Evolutionary conservation across 805 yeast genomes (phyloP).

Genomic region (Lachancea dasiensis): DNA sequence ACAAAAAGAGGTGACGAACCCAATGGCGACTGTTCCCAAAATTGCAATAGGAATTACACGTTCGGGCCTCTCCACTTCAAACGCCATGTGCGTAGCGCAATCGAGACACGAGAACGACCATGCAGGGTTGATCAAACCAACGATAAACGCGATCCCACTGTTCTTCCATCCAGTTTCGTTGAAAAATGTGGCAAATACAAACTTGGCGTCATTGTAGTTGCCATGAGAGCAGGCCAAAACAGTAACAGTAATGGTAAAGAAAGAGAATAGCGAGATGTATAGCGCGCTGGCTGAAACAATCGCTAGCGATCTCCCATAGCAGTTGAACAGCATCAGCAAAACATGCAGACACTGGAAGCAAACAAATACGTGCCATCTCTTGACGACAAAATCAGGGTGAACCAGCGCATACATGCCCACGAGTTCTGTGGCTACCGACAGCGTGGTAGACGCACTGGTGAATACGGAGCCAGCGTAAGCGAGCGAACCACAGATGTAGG

Average conservation of each 20-base stretch:
- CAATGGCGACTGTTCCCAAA: conserved; percentile 61
- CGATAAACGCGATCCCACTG: conserved; percentile 55
- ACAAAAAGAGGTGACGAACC: conserved; percentile 55
- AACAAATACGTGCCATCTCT: conserved; percentile 54
- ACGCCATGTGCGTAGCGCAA: conserved; percentile 69
- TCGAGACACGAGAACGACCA: conserved; percentile 69
- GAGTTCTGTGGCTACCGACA: conserved; percentile 48
- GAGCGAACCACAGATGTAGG: conserved; percentile 57
- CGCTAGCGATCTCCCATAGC: conserved; percentile 52
- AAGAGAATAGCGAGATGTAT: conserved; percentile 50
- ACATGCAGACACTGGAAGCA: conserved; percentile 45
- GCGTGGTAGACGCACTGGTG: conserved; percentile 56
- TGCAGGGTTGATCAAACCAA: conserved; percentile 63
- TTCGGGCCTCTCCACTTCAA: conserved; percentile 56
- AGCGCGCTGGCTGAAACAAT: conserved; percentile 45
- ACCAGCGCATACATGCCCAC: conserved; percentile 45
- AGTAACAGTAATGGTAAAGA: conserved; percentile 49
- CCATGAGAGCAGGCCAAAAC: conserved; percentile 54
- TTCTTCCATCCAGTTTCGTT: conserved; percentile 59
- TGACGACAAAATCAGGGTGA: conserved; percentile 33
- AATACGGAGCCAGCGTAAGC: conserved; percentile 63
- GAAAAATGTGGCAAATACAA: conserved; percentile 53
- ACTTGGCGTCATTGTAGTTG: conserved; percentile 45
- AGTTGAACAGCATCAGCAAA: conserved; percentile 45
- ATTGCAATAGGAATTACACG: conserved; percentile 61